Percentiles rank a stretch among this genome's conserved stretches.
Evolutionary conservation across 345 rosid genomes (phyloP).

Genomic region (Hirschfeldia incana): DNA sequence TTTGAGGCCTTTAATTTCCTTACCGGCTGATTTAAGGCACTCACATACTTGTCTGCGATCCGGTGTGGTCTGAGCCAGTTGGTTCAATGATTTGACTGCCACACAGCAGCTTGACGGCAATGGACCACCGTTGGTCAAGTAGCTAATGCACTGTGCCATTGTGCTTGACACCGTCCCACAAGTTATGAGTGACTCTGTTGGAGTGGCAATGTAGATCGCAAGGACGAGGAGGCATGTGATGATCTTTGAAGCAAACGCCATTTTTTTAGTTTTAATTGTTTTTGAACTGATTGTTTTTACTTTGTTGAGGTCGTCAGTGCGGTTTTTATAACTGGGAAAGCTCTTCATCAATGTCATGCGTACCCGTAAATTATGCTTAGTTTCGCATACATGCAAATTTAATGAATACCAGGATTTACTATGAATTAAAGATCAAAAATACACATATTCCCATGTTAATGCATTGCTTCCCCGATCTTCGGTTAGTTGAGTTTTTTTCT

Average conservation of each 20-base stretch:
- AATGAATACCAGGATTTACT: not conserved
- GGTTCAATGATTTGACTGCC: conserved; percentile 41
- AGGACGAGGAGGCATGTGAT: conserved; percentile 36
- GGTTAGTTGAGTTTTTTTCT: not conserved
- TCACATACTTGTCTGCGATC: conserved; percentile 55
- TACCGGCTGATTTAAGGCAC: conserved; percentile 45
- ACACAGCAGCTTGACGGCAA: conserved; percentile 47
- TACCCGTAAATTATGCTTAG: conserved; percentile 33
- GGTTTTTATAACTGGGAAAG: conserved; percentile 27
- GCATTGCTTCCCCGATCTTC: conserved; percentile 16
- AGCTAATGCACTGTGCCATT: conserved; percentile 44
- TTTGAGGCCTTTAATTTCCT: conserved; percentile 22
- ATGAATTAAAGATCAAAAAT: not conserved
- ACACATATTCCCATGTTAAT: conserved; percentile 19
- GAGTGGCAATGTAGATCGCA: conserved; percentile 17
- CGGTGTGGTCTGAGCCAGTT: conserved; percentile 44
- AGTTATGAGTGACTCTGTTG: conserved; percentile 31
- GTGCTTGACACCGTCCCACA: conserved; percentile 42
- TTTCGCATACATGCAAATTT: conserved; percentile 30
- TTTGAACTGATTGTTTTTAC: not conserved
- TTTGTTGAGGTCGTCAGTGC: conserved; percentile 18
- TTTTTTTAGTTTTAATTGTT: conserved; percentile 12
- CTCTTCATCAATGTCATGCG: conserved; percentile 37
- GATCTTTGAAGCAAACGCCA: conserved; percentile 32
- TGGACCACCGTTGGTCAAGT: conserved; percentile 30